Percentiles rank a stretch among this genome's conserved stretches.
Evolutionary conservation across 495 filamentous ascomycete species (phyloP).

Genomic region (Staphylotrichum tortipilum): DNA sequence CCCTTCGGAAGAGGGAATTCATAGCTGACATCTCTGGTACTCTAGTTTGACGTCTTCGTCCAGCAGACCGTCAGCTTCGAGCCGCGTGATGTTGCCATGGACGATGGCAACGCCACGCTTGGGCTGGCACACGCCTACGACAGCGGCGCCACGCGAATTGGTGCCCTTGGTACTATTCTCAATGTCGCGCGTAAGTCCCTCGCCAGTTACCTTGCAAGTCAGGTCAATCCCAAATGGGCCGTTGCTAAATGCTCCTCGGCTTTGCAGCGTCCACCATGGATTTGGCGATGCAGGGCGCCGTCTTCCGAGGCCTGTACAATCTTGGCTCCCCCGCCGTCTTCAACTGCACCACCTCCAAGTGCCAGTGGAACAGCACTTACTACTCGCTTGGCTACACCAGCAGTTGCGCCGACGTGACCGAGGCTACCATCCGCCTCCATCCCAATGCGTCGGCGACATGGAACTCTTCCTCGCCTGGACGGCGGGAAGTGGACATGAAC

Average conservation of each 20-base stretch:
- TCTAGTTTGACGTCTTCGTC: conserved; percentile 10
- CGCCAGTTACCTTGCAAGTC: too few relatives aligned
- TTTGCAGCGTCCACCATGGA: not conserved
- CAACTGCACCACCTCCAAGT: conserved; percentile 8
- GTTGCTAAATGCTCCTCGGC: not conserved
- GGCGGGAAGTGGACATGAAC: not conserved
- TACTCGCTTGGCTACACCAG: conserved; percentile 8
- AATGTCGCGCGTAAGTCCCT: not conserved
- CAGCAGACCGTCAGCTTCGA: conserved; percentile 14
- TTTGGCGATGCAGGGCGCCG: conserved; percentile 8
- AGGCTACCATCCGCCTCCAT: not conserved
- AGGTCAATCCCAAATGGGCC: not conserved
- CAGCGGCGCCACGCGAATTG: not conserved
- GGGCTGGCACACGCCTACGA: conserved; percentile 1
- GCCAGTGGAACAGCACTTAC: conserved; percentile 5
- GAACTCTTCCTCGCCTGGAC: not conserved
- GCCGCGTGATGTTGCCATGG: not conserved
- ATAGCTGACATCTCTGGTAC: too few relatives aligned
- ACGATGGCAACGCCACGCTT: not conserved
- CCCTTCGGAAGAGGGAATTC: too few relatives aligned
- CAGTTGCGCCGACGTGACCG: conserved; percentile 8
- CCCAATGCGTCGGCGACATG: not conserved
- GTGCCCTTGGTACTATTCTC: not conserved
- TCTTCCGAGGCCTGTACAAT: conserved; percentile 7
- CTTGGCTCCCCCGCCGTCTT: conserved; percentile 4